These are phyloP conservation scores for Aurantiochytrium sp. DNA, from an alignment of 108 stramenopile genomes.

Conservation along the genomic window DNA sequence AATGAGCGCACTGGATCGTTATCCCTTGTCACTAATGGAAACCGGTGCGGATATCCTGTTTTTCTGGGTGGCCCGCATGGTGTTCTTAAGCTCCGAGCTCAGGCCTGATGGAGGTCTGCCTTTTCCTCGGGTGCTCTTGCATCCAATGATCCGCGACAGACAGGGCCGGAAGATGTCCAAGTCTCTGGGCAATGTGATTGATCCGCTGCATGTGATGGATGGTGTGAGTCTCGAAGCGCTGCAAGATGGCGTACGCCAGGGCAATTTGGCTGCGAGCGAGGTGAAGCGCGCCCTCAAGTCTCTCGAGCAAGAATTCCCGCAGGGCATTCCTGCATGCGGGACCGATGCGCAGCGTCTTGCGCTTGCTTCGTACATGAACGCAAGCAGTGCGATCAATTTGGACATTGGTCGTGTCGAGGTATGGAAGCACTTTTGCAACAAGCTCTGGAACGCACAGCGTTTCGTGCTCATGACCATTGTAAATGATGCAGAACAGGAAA, in stretches of 20 bases:
- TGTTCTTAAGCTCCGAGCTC: slow-evolving; percentile 70
- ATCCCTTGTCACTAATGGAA: slow-evolving; percentile 86
- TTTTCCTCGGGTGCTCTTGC: slow-evolving; percentile 82
- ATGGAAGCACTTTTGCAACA: slow-evolving; percentile 88
- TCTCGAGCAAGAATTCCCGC: neutral
- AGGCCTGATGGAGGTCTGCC: slow-evolving; percentile 63
- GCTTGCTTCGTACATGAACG: neutral
- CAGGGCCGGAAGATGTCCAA: slow-evolving; percentile 97
- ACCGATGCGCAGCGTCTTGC: slow-evolving; percentile 84
- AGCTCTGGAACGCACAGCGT: slow-evolving; percentile 92
- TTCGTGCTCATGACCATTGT: slow-evolving; percentile 37
- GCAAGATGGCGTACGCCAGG: neutral
- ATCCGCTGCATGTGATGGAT: slow-evolving; percentile 89
- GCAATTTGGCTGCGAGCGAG: neutral
- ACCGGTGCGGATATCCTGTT: slow-evolving; percentile 98
- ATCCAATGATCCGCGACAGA: slow-evolving; percentile 87
- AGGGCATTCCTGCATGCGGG: slow-evolving; percentile 56
- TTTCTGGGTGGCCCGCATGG: slow-evolving; percentile 99
- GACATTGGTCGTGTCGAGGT: slow-evolving; percentile 80
- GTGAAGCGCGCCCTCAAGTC: neutral
- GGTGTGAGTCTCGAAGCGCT: slow-evolving; percentile 21
- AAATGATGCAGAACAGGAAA: no score
- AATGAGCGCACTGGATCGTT: slow-evolving; percentile 50
- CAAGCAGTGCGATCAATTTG: slow-evolving; percentile 61
- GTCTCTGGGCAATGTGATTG: slow-evolving; percentile 95